phyloP scores from a whole-genome alignment of 306 rosid species.

The Cicer cuneatum region DNA sequence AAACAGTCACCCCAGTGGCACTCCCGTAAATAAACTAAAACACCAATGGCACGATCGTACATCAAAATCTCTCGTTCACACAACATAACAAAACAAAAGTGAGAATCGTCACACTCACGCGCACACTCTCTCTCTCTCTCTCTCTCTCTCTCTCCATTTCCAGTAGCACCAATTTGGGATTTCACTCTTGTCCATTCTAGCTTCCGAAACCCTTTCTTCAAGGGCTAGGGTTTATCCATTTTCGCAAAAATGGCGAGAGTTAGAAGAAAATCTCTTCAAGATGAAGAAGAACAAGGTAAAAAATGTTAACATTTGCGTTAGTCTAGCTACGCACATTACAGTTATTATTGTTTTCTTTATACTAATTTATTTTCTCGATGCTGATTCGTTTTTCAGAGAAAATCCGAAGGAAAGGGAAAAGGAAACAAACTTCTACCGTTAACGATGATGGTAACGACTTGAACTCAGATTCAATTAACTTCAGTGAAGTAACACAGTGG shows the following conservation, averaged over 20 bases:
- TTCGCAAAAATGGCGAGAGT: constrained; percentile 35
- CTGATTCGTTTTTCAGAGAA: constrained; percentile 35
- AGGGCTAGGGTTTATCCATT: constrained; percentile 43
- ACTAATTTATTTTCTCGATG: background rate
- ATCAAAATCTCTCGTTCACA: background rate
- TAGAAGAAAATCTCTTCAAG: background rate
- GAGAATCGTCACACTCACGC: background rate
- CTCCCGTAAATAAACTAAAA: background rate
- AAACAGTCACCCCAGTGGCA: background rate
- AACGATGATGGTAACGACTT: constrained; percentile 43
- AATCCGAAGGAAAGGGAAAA: constrained; percentile 36
- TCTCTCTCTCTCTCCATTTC: background rate
- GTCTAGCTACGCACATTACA: background rate
- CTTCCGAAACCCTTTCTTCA: constrained; percentile 8
- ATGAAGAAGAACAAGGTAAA: constrained; percentile 45
- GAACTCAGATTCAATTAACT: background rate
- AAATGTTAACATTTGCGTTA: background rate
- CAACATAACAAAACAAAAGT: background rate
- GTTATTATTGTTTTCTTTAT: background rate
- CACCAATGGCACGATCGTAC: constrained; percentile 22
- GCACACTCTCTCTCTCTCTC: background rate
- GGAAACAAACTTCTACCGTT: background rate
- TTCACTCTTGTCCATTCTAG: background rate
- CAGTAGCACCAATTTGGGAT: background rate
- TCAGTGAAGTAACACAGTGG: background rate